Evolutionary conservation across 371 early-diverging fungal species (phyloP).

Genomic region (Globomyces sp.): DNA sequence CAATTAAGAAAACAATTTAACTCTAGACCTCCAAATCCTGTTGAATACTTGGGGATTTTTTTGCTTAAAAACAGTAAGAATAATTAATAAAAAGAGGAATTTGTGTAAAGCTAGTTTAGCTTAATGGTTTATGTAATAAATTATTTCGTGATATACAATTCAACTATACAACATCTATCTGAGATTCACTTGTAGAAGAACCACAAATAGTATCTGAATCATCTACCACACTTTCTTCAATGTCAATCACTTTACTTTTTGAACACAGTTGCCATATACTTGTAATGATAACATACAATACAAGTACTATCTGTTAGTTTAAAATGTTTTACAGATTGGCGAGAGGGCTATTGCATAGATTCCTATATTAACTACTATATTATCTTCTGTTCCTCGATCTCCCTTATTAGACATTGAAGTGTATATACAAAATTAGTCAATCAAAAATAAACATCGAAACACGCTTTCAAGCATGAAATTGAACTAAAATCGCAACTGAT

Average conservation of each 20-base stretch:
- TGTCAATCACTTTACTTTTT: constrained; percentile 14
- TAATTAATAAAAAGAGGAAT: background rate
- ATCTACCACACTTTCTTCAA: background rate
- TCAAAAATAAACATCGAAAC: too few relatives aligned
- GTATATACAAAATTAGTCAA: too few relatives aligned
- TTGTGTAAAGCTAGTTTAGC: background rate
- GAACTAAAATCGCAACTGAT: too few relatives aligned
- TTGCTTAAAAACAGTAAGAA: constrained; percentile 34
- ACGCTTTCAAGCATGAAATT: too few relatives aligned
- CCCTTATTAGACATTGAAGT: too few relatives aligned
- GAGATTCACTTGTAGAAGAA: background rate
- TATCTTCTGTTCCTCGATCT: too few relatives aligned
- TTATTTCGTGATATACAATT: background rate
- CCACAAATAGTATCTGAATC: background rate
- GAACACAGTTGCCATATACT: background rate
- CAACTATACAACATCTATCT: background rate
- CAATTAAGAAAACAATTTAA: background rate
- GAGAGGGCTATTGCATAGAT: too few relatives aligned
- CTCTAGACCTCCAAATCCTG: constrained; percentile 44
- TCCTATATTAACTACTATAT: too few relatives aligned
- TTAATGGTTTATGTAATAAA: constrained; percentile 13
- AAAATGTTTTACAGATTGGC: too few relatives aligned
- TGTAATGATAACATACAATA: too few relatives aligned
- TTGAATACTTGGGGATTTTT: constrained; percentile 43
- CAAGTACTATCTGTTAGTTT: too few relatives aligned